Evolutionary conservation across 176 grass and related monocot genomes (phyloP), one percentile per base, ranked within the genome.

Genomic region (Luzula sylvatica): DNA sequence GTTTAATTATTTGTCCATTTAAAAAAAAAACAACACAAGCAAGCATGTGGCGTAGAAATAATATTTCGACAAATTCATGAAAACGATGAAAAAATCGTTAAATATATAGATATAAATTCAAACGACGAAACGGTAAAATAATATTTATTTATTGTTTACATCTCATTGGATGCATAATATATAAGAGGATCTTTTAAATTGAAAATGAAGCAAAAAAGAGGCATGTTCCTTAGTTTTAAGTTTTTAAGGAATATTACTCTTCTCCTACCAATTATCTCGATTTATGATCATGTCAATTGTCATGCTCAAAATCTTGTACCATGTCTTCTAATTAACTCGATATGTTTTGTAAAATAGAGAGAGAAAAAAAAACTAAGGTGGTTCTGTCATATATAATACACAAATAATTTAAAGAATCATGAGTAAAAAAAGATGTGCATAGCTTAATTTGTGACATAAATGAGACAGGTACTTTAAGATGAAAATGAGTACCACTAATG

Each of bases 371-470:
- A 25, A 59, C 41, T 23, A 39, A 42, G 23, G 11, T 14, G 30
- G 55, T 58, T 58, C 55, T 22, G 42, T 42, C 35, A 38, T 57
- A n/a, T n/a, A n/a, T n/a, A n/a, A n/a, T n/a, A n/a, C n/a, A n/a
- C n/a, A n/a, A n/a, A n/a, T n/a, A n/a, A n/a, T n/a, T n/a, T n/a
- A n/a, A n/a, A n/a, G n/a, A n/a, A n/a, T n/a, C n/a, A n/a, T n/a
- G n/a, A n/a, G n/a, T n/a, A n/a, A n/a, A n/a, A n/a, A n/a, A n/a
- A n/a, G n/a, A n/a, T n/a, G n/a, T n/a, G n/a, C n/a, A n/a, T n/a
- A n/a, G n/a, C n/a, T n/a, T n/a, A n/a, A n/a, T n/a, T n/a, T n/a
- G n/a, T n/a, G n/a, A n/a, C n/a, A n/a, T n/a, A n/a, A n/a, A n/a
- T n/a, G n/a, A n/a, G n/a, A n/a, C n/a, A n/a, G n/a, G n/a, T n/a